Percentiles rank a stretch among this genome's conserved stretches.
Evolutionary conservation across 495 filamentous ascomycete species (phyloP).

Genomic region (Sporormia fimetaria): DNA sequence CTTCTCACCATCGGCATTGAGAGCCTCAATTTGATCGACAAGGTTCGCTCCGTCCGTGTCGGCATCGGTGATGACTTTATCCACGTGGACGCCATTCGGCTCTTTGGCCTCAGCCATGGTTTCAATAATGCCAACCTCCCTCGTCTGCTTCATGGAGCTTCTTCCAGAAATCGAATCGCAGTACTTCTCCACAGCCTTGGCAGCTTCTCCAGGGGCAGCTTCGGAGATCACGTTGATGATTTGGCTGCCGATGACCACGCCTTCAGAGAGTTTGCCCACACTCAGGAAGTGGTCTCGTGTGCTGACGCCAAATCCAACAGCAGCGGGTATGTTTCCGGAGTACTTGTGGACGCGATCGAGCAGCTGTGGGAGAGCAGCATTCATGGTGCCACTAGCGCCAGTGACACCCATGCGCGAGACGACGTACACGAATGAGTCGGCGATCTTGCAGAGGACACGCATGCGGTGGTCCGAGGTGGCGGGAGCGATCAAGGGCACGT

Average conservation of each 20-base stretch:
- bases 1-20: slow-evolving; percentile 45
- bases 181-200: slow-evolving; percentile 73
- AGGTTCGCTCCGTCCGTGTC: slow-evolving; percentile 50
- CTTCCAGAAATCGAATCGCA: slow-evolving; percentile 64
- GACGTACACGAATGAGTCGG: slow-evolving; percentile 98
- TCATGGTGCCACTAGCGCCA: slow-evolving; percentile 74
- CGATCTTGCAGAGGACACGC: slow-evolving; percentile 91
- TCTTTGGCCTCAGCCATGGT: slow-evolving; percentile 45
- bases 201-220: slow-evolving; percentile 55
- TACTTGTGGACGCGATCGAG: slow-evolving; percentile 78
- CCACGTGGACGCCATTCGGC: slow-evolving; percentile 44
- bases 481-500: slow-evolving; percentile 89
- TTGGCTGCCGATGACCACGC: slow-evolving; percentile 95
- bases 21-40: slow-evolving; percentile 60
- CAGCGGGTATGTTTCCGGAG: slow-evolving; percentile 80
- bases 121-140: slow-evolving; percentile 55
- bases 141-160: slow-evolving; percentile 31
- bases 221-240: slow-evolving; percentile 70
- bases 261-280: slow-evolving; percentile 73
- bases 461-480: slow-evolving; percentile 85
- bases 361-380: slow-evolving; percentile 65
- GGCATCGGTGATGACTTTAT: slow-evolving; percentile 50
- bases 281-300: slow-evolving; percentile 87
- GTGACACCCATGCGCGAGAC: slow-evolving; percentile 97
- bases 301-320: slow-evolving; percentile 91